phyloP scores from a whole-genome alignment of 2,329 filamentous ascomycete genomes.

The Diaporthe citriasiana region DNA sequence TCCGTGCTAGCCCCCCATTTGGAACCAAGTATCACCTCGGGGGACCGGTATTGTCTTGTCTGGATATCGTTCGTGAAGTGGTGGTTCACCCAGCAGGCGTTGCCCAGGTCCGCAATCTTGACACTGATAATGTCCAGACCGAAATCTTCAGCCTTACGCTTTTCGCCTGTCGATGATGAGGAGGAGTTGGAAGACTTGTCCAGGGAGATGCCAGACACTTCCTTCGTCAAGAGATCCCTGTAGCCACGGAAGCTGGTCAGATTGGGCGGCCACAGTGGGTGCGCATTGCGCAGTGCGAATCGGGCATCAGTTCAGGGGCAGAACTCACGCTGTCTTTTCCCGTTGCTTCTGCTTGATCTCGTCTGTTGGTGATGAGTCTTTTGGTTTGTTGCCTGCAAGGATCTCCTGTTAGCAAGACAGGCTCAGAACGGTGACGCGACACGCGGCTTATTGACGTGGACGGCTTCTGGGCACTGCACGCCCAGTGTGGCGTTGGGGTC shows the following conservation, averaged over 20 bases:
- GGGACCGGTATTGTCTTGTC: slow-evolving; percentile 95
- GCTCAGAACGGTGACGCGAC: not conserved
- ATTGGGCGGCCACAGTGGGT: not conserved
- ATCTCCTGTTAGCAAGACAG: slow-evolving; percentile 16
- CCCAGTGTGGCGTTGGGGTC: slow-evolving; percentile 7
- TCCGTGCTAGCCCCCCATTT: slow-evolving; percentile 99
- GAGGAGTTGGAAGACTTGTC: slow-evolving; percentile 74
- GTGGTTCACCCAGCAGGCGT: slow-evolving; percentile 98
- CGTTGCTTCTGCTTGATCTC: slow-evolving; percentile 83
- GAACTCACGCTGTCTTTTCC: slow-evolving; percentile 92
- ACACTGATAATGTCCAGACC: slow-evolving; percentile 88
- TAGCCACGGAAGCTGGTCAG: slow-evolving; percentile 37
- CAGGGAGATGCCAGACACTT: slow-evolving; percentile 94
- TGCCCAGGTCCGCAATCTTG: slow-evolving; percentile 98
- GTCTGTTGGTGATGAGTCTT: slow-evolving; percentile 63
- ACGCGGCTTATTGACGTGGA: slow-evolving; percentile 21
- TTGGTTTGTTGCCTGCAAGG: slow-evolving; percentile 53
- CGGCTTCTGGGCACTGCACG: not conserved
- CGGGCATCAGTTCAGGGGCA: not conserved
- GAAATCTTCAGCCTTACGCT: slow-evolving; percentile 70
- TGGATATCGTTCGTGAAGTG: slow-evolving; percentile 99
- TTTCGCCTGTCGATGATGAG: slow-evolving; percentile 70
- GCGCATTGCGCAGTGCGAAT: not conserved
- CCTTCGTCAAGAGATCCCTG: slow-evolving; percentile 90
- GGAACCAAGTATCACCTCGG: slow-evolving; percentile 94